phyloP scores from a whole-genome alignment of 1,284 basidiomycete species.

The Erythrobasidium hasegawianum region DNA sequence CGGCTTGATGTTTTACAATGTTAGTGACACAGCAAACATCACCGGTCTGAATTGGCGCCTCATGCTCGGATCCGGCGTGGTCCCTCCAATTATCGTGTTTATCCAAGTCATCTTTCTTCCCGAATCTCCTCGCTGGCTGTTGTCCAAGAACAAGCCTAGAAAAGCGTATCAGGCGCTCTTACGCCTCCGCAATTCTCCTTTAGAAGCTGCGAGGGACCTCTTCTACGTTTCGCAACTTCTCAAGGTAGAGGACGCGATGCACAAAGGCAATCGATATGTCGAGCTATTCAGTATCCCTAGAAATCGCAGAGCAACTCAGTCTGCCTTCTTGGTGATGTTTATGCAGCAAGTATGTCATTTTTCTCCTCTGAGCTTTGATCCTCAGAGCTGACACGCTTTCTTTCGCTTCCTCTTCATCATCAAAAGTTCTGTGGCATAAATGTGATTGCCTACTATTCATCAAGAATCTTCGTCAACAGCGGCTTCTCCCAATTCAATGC shows the following conservation, averaged over 20 bases:
- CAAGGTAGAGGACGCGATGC: slow-evolving; percentile 23
- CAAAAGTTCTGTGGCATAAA: no score
- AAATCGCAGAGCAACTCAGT: slow-evolving; percentile 68
- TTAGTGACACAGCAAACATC: slow-evolving; percentile 52
- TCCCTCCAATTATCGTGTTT: slow-evolving; percentile 62
- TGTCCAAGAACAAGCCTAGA: slow-evolving; percentile 62
- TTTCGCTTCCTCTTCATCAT: no score
- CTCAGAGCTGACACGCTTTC: no score
- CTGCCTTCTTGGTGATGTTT: slow-evolving; percentile 63
- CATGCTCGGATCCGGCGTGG: slow-evolving; percentile 62
- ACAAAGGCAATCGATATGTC: slow-evolving; percentile 39
- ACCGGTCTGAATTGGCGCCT: slow-evolving; percentile 66
- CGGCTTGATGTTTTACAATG: slow-evolving; percentile 59
- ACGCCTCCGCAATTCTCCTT: slow-evolving; percentile 60
- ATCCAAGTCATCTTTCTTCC: slow-evolving; percentile 53
- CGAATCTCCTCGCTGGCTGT: slow-evolving; percentile 59
- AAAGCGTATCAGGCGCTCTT: slow-evolving; percentile 63
- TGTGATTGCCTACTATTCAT: slow-evolving; percentile 26
- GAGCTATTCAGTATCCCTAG: slow-evolving; percentile 65
- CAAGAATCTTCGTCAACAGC: slow-evolving; percentile 49
- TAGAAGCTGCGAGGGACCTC: slow-evolving; percentile 68
- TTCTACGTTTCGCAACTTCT: slow-evolving; percentile 54
- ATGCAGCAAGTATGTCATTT: slow-evolving; percentile 54
- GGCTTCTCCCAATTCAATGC: slow-evolving; percentile 55
- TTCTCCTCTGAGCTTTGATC: no score